These are phyloP conservation scores for Vitis hybrid DNA, from an alignment of 177 flowering plant genomes.

Conservation along the genomic window DNA sequence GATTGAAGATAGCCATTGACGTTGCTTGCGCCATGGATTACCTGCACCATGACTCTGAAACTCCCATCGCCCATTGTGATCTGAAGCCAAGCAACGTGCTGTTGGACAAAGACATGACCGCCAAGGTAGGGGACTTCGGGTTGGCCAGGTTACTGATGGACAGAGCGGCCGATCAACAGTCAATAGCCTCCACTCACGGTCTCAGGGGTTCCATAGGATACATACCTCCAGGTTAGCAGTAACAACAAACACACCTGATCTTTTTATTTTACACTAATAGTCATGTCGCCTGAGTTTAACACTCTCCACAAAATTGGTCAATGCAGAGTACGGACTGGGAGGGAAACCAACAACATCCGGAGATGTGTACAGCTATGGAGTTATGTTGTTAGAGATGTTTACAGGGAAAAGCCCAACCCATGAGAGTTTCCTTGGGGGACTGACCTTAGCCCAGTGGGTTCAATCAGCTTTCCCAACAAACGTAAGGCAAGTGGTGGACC, in stretches of 20 bases:
- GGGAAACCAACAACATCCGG: constrained; percentile 35
- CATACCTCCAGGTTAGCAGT: constrained; percentile 45
- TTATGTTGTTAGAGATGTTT: constrained; percentile 33
- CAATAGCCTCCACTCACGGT: constrained; percentile 22
- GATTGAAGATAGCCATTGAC: constrained; percentile 39
- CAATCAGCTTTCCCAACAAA: constrained; percentile 20
- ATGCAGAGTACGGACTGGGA: constrained; percentile 42
- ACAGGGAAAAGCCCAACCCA: constrained; percentile 37
- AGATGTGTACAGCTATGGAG: constrained; percentile 46
- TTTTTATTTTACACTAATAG: no score
- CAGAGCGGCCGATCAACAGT: constrained; percentile 1
- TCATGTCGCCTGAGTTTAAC: background rate
- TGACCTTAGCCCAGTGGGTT: constrained; percentile 33
- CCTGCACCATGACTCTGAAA: constrained; percentile 41
- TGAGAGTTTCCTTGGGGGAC: constrained; percentile 22
- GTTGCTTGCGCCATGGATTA: constrained; percentile 43
- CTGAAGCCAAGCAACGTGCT: constrained; percentile 45
- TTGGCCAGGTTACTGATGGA: constrained; percentile 30
- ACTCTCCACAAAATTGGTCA: background rate
- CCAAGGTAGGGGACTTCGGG: constrained; percentile 56
- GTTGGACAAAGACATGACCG: constrained; percentile 34
- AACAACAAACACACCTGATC: no score
- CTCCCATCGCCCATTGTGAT: constrained; percentile 47
- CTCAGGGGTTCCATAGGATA: constrained; percentile 48
- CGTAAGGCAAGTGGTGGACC: constrained; percentile 21